phyloP scores from a whole-genome alignment of 495 filamentous ascomycete genomes.

The Sordaria brevicollis region DNA sequence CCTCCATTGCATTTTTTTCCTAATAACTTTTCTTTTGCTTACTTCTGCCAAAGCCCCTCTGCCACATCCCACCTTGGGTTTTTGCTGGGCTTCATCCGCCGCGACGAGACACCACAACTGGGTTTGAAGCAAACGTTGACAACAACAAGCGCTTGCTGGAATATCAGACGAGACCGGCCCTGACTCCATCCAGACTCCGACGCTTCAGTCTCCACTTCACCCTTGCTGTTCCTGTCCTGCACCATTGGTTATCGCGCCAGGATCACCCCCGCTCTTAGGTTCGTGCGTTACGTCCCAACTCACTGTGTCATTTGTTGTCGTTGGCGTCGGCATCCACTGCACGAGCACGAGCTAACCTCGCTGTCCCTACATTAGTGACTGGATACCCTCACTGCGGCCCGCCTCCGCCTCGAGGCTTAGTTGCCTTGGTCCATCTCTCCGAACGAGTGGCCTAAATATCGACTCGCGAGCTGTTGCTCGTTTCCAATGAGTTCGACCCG shows the following conservation, averaged over 20 bases:
- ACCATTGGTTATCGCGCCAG: background rate
- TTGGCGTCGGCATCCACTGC: background rate
- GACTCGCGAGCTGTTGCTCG: slow-evolving; percentile 13
- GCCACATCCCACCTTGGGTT: slow-evolving; percentile 15
- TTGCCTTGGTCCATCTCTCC: slow-evolving; percentile 9
- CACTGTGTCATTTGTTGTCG: background rate
- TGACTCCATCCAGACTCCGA: background rate
- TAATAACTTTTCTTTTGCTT: slow-evolving; percentile 2
- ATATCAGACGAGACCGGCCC: background rate
- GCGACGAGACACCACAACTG: slow-evolving; percentile 6
- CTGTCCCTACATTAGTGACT: slow-evolving; percentile 1
- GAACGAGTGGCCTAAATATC: slow-evolving; percentile 5
- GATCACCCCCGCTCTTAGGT: background rate
- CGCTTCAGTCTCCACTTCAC: background rate
- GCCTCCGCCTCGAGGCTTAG: slow-evolving; percentile 18
- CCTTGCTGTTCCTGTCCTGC: background rate
- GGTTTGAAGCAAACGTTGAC: background rate
- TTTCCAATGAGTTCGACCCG: slow-evolving; percentile 16
- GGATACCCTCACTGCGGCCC: slow-evolving; percentile 11
- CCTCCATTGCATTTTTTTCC: slow-evolving; percentile 13
- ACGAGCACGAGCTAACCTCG: background rate
- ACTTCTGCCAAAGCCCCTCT: background rate
- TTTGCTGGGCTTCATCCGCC: slow-evolving; percentile 8
- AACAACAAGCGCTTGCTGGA: background rate
- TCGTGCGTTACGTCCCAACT: background rate